phyloP scores from a whole-genome alignment of 805 yeast genomes.

The Kuraishia piskuri region DNA sequence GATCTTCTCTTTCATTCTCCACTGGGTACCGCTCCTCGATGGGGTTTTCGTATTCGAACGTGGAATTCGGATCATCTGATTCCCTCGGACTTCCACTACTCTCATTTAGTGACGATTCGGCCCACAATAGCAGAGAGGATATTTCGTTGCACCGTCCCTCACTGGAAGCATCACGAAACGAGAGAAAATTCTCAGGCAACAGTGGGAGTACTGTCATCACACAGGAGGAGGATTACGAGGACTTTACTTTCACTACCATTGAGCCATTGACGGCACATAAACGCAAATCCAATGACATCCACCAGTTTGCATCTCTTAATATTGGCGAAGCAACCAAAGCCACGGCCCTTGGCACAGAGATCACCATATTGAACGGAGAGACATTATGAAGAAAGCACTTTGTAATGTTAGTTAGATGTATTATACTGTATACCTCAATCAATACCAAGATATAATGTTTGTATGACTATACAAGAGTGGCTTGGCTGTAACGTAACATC shows the following conservation, averaged over 20 bases:
- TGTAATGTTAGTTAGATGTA: background rate
- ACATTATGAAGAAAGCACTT: background rate
- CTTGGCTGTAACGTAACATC: too few species aligned
- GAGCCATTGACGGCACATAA: background rate
- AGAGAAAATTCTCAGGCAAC: background rate
- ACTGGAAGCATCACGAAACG: background rate
- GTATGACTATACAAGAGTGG: background rate
- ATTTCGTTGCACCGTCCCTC: background rate
- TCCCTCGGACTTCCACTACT: background rate
- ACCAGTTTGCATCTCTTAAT: background rate
- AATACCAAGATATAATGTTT: background rate
- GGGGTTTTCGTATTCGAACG: background rate
- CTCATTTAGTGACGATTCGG: background rate
- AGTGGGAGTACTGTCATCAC: background rate
- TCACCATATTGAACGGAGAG: background rate
- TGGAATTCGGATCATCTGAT: background rate
- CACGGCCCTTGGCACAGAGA: background rate
- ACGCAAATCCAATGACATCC: background rate
- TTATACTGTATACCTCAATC: background rate
- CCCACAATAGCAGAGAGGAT: background rate
- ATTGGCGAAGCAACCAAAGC: background rate
- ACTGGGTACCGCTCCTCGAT: background rate
- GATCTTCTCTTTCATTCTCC: background rate
- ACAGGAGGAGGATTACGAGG: background rate
- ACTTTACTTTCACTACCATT: background rate